phyloP scores from a whole-genome alignment of 306 rosid species.

The Benincasa hispida region DNA sequence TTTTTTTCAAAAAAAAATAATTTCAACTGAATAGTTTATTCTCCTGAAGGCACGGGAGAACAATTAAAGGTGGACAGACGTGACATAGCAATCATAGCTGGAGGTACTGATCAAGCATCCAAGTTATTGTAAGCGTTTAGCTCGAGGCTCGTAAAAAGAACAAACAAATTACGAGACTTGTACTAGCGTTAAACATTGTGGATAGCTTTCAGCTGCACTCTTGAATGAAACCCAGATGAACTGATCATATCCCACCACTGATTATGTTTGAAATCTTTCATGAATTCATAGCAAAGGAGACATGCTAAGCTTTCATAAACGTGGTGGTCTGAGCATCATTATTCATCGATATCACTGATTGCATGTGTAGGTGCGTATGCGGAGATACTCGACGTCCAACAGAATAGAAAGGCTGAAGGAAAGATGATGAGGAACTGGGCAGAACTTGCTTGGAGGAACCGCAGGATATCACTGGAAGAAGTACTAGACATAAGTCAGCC shows the following conservation, averaged over 20 bases:
- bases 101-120: conserved; percentile 35
- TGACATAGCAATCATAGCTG: conserved; percentile 69
- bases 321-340: neutral
- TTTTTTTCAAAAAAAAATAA: neutral
- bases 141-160: neutral
- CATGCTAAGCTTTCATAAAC: neutral
- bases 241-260: neutral
- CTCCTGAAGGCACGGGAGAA: conserved; percentile 22
- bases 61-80: conserved; percentile 26
- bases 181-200: neutral
- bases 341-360: neutral
- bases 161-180: neutral
- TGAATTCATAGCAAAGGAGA: neutral
- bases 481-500: conserved; percentile 44
- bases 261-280: neutral
- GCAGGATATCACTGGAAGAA: conserved; percentile 53
- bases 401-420: conserved; percentile 66
- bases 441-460: conserved; percentile 44
- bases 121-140: neutral
- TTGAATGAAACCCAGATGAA: neutral
- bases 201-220: neutral
- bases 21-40: neutral
- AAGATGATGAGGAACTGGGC: conserved; percentile 49
- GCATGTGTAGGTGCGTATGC: conserved; percentile 54
- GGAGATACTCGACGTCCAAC: conserved; percentile 60